These are phyloP conservation scores for Mycena citricolor DNA, from an alignment of 1,284 basidiomycete genomes.

Conservation along the genomic window DNA sequence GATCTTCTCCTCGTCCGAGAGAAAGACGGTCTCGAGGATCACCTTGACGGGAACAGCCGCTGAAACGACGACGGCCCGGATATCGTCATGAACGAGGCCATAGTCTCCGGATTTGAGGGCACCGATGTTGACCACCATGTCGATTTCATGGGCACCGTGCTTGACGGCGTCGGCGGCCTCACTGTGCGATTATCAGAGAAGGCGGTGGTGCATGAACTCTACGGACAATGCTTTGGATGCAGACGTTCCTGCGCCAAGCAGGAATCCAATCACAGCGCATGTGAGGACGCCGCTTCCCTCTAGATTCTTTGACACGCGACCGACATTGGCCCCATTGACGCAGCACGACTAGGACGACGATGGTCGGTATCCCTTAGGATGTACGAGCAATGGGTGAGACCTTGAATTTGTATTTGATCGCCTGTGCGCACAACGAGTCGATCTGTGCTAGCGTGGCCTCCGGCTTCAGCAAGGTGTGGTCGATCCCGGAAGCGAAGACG, in stretches of 20 bases:
- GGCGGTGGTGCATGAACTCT: not conserved
- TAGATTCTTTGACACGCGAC: conserved; percentile 39
- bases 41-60: conserved; percentile 41
- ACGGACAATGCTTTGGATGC: conserved; percentile 42
- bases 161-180: conserved; percentile 44
- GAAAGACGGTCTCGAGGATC: conserved; percentile 47
- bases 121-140: conserved; percentile 48
- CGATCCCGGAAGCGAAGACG: conserved; percentile 38
- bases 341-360: conserved; percentile 42
- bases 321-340: conserved; percentile 44
- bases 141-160: conserved; percentile 47
- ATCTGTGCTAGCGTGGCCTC: conserved; percentile 45
- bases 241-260: conserved; percentile 43
- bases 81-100: conserved; percentile 37
- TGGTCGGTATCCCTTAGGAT: not conserved
- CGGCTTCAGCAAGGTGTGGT: conserved; percentile 48
- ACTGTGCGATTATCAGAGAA: conserved; percentile 26
- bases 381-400: conserved; percentile 25
- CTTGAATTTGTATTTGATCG: conserved; percentile 47
- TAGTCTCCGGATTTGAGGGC: conserved; percentile 42
- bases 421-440: conserved; percentile 45
- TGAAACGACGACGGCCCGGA: conserved; percentile 38
- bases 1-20: conserved; percentile 43
- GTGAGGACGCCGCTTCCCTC: conserved; percentile 36
- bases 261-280: conserved; percentile 49